These are phyloP conservation scores for Collariella sp. DNA, from an alignment of 495 filamentous ascomycete genomes.

Conservation along the genomic window DNA sequence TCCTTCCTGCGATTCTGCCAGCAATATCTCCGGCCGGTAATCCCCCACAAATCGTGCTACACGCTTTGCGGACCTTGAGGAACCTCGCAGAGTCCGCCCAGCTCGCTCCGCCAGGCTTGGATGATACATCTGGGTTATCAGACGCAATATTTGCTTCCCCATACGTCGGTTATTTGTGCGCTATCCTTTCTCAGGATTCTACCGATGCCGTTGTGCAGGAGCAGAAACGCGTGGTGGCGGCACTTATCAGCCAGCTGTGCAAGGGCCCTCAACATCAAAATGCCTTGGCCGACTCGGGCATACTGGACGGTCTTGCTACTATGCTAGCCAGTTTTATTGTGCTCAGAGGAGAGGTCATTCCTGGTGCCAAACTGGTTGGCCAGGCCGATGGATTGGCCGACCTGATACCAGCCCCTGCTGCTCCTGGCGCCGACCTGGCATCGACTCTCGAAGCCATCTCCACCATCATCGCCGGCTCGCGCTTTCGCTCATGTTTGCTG, in stretches of 20 bases:
- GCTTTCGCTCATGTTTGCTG: conserved; percentile 66
- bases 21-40: conserved; percentile 57
- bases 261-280: conserved; percentile 60
- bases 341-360: conserved; percentile 55
- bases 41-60: conserved; percentile 55
- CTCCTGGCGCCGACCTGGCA: conserved; percentile 50
- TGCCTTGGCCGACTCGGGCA: conserved; percentile 55
- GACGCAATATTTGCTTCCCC: conserved; percentile 54
- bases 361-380: conserved; percentile 42
- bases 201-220: conserved; percentile 43
- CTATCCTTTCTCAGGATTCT: conserved; percentile 56
- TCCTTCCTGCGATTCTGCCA: conserved; percentile 57
- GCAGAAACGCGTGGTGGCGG: conserved; percentile 56
- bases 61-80: conserved; percentile 65
- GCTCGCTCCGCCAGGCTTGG: conserved; percentile 27
- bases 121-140: conserved; percentile 39
- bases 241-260: conserved; percentile 57
- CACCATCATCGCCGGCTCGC: conserved; percentile 70
- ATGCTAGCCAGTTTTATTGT: conserved; percentile 68
- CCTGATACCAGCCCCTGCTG: conserved; percentile 48
- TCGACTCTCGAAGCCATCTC: conserved; percentile 73
- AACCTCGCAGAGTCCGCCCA: conserved; percentile 60
- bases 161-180: conserved; percentile 49
- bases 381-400: conserved; percentile 35
- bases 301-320: conserved; percentile 72